Conservation (phyloP, 305 asterid species). For the Solanum hybrid region DNA sequence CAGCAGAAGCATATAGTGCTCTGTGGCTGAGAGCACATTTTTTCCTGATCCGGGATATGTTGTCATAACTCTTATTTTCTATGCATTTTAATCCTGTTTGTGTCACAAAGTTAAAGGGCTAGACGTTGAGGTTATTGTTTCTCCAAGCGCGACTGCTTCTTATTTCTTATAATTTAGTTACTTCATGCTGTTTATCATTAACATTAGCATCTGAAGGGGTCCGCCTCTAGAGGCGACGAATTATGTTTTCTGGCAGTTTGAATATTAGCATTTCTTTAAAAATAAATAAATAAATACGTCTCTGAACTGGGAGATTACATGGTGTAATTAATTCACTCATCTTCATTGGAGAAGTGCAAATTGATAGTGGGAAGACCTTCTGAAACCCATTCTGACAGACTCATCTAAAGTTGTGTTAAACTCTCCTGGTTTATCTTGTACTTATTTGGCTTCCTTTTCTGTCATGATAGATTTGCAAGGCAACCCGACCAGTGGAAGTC, state of each 20-base stretch:
- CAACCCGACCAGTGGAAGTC: constrained; percentile 84
- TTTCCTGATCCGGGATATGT: background rate
- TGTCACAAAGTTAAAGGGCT: background rate
- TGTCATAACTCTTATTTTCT: background rate
- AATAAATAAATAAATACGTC: background rate
- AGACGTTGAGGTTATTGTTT: background rate
- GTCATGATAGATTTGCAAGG: constrained; percentile 43
- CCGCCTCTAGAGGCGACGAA: background rate
- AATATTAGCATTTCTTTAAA: background rate
- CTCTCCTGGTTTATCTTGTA: background rate
- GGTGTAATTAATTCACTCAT: background rate
- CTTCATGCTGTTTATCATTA: background rate
- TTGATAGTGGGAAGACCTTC: background rate
- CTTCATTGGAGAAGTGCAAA: background rate
- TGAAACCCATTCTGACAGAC: background rate
- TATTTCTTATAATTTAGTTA: background rate
- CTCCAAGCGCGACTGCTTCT: background rate
- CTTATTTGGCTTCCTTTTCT: constrained; percentile 2
- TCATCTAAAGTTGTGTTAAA: background rate
- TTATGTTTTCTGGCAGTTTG: background rate
- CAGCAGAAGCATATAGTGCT: background rate
- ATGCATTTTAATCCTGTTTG: background rate
- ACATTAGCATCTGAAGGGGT: background rate
- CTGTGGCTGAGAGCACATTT: background rate
- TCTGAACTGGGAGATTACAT: background rate